A percentile compares a stretch with the other conserved stretches of the same genome.
These are phyloP conservation scores for Apiospora sp. DNA, from an alignment of 2,329 filamentous ascomycete species.

Conservation along the genomic window DNA sequence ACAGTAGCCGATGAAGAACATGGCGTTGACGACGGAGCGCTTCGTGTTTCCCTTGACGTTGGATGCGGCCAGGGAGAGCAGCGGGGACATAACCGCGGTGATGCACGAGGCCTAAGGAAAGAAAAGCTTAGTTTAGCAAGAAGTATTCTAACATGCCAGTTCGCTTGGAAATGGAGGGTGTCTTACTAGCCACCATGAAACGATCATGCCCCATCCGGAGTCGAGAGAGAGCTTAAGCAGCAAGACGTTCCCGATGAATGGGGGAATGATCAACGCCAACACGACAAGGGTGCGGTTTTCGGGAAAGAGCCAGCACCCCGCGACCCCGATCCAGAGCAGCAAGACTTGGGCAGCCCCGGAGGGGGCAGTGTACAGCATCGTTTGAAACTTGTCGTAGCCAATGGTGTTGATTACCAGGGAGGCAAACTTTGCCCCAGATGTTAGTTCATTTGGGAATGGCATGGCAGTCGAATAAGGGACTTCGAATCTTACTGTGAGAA, in stretches of 20 bases:
- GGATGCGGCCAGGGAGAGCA: constrained; percentile 53
- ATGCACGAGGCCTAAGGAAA: constrained; percentile 48
- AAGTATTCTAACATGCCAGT: not conserved
- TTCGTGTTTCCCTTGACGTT: constrained; percentile 62
- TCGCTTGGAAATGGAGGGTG: not conserved
- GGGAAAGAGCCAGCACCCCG: constrained; percentile 48
- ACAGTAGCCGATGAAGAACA: constrained; percentile 60
- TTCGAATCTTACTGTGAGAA: constrained; percentile 46
- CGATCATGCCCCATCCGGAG: constrained; percentile 56
- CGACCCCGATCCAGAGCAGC: constrained; percentile 54
- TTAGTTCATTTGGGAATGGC: not conserved
- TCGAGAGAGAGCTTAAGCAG: constrained; percentile 50
- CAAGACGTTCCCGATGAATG: constrained; percentile 53
- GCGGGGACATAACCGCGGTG: constrained; percentile 50
- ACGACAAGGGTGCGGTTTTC: constrained; percentile 49
- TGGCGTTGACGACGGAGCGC: constrained; percentile 52
- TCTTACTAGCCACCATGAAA: constrained; percentile 53
- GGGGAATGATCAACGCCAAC: constrained; percentile 49
- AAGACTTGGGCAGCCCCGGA: constrained; percentile 56
- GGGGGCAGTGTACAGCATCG: constrained; percentile 55
- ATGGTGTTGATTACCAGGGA: constrained; percentile 57
- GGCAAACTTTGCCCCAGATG: constrained; percentile 49
- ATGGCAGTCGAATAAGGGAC: not conserved
- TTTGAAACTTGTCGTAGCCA: constrained; percentile 52
- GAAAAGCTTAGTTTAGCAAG: not conserved